Evolutionary conservation across 352 stramenopile genomes (phyloP), one percentile per base, ranked within the genome.

Genomic region (Phytophthora rubi): DNA sequence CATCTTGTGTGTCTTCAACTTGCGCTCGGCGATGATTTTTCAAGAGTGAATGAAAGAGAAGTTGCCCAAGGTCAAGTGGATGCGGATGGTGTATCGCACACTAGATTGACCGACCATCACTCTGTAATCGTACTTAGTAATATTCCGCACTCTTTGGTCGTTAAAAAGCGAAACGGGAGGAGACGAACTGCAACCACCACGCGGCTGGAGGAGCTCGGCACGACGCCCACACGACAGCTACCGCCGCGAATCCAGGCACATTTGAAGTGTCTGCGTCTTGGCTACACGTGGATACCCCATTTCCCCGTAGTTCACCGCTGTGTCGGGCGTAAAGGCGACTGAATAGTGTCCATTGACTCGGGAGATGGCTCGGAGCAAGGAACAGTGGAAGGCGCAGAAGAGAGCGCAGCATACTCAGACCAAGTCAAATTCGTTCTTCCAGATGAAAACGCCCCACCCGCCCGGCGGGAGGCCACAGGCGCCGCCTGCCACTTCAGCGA

Each of bases 331-430:
- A 51, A 26, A 54, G 65, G 33, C 39, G 32, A 69, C 33, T 54
- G 16, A 21, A 47, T 44, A n/a, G 37, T 7, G 37, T 44, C 37
- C 12, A 16, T 47, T 30, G 35, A 2, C 30, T 59, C 33, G 0
- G 13, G 8, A 51, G 2, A 83, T 81, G 76, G 73, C 73, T 28
- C 70, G 76, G 8, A 83, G 63, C 60, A 81, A 80, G 49, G 60
- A 73, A 39, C 75, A 82, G 72, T 82, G 71, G 72, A 78, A 73
- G 23, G 73, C 76, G 1, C 66, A 79, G 64, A 70, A 76, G 54
- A 68, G 59, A 66, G 62, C 39, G 35, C 39, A 71, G 44, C 55
- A 70, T 59, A 65, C 39, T 32, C 54, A 64, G n/a, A 47, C 35
- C 47, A 54, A 71, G 58, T 28, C 62, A 28, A 59, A 65, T 15